Evolutionary conservation across 192 early-diverging fungal genomes (phyloP).

Genomic region (Coemansia erecta): DNA sequence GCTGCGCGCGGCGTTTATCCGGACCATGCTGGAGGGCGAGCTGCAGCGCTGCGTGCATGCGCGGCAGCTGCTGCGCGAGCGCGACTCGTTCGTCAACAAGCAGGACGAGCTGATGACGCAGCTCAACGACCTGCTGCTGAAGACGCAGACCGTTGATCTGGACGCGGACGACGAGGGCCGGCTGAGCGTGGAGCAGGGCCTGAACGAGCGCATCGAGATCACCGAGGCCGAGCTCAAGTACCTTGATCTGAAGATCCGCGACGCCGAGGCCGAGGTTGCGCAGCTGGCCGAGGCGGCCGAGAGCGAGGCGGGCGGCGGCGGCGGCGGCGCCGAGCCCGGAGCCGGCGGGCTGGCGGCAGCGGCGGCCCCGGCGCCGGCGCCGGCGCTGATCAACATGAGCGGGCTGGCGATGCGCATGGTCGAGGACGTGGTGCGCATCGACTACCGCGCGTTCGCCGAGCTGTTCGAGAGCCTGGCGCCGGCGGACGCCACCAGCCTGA

Average conservation of each 20-base stretch:
- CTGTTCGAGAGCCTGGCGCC: constrained; percentile 27
- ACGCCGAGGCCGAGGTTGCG: constrained; percentile 45
- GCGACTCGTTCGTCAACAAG: constrained; percentile 32
- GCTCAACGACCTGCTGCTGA: constrained; percentile 37
- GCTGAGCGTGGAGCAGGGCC: constrained; percentile 14
- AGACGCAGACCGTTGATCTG: constrained; percentile 22
- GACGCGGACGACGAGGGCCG: constrained; percentile 17
- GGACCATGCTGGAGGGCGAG: constrained; percentile 40
- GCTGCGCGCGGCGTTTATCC: constrained; percentile 48
- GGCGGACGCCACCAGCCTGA: constrained; percentile 31
- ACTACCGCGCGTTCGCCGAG: constrained; percentile 40
- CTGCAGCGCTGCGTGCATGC: constrained; percentile 46
- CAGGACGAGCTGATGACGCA: constrained; percentile 50
- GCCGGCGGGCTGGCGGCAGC: constrained; percentile 11
- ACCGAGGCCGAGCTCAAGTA: constrained; percentile 51
- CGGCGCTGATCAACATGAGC: constrained; percentile 43
- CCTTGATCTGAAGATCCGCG: constrained; percentile 51
- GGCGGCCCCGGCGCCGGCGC: constrained; percentile 19
- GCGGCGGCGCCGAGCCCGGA: no score
- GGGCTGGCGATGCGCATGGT: constrained; percentile 55
- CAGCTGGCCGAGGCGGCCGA: constrained; percentile 31
- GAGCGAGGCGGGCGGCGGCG: constrained; percentile 3
- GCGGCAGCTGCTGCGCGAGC: constrained; percentile 43
- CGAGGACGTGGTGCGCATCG: constrained; percentile 50
- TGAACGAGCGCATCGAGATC: constrained; percentile 40